Evolutionary conservation across 345 rosid species (phyloP), one percentile per base, ranked within the genome.

Genomic region (Erodium maritimum): DNA sequence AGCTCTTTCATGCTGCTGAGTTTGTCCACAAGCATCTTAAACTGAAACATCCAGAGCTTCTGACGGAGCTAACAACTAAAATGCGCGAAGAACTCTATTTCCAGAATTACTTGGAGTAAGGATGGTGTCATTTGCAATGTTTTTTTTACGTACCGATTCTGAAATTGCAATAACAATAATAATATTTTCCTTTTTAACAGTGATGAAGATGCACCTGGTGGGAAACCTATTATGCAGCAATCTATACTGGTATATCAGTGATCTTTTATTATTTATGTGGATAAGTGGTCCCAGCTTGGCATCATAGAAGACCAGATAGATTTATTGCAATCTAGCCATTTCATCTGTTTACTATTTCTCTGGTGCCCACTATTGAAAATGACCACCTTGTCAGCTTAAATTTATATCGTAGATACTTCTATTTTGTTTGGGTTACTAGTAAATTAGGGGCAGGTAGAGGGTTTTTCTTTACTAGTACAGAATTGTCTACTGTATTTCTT

Each of bases 11-110:
- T 66, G 97, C 99, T 65, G 80, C 99, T 65, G 99, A 94, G 66
- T 94, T 90, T 75, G 99, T 94, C 66, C 87, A 90, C 76, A 94
- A 94, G 82, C 99, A 94, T 81, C 95, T 94, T 67, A 94, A 94
- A 79, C 86, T 94, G 60, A 94, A 94, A 69, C 99, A 94, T 75
- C 75, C 85, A 1, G 99, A 94, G 19, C 80, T 85, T 60, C 76
- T 90, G 55, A 52, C 84, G 65, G 99, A 94, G 62, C 76, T 75
- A 62, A 94, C 99, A 17, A 68, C 78, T 50, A 94, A 90, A 87
- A 78, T 90, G 60, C 91, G 99, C 46, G 97, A 94, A 72, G 99
- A 94, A 67, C 74, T 94, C 63, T 94, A 90, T 77, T 84, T 81
- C 69, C 90, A 84, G 79, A 94, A 94, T 75, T 94, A 94, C 76